Evolutionary conservation across 2,329 filamentous ascomycete species (phyloP).

Genomic region (Onygenales sp.): DNA sequence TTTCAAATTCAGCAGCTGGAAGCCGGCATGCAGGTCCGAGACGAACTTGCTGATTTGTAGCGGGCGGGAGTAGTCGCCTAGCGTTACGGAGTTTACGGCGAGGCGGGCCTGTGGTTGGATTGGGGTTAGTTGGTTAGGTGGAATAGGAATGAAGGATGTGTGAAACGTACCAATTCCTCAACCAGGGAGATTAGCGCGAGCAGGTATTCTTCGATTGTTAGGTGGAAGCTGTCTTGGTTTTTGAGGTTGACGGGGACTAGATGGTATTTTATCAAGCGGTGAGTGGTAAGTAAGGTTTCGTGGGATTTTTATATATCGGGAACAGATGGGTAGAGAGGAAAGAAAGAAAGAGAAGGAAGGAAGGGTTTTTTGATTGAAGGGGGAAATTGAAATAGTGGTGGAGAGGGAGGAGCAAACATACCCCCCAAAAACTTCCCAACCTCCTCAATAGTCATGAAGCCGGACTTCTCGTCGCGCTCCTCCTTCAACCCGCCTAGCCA

Average conservation of each 20-base stretch:
- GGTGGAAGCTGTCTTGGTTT: conserved; percentile 79
- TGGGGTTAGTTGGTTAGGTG: background rate
- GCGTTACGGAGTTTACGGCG: conserved; percentile 86
- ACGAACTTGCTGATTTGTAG: conserved; percentile 83
- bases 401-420: conserved; percentile 27
- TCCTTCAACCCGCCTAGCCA: conserved; percentile 70
- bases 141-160: background rate
- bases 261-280: conserved; percentile 1
- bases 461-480: conserved; percentile 43
- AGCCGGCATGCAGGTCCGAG: conserved; percentile 90
- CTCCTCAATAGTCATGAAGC: conserved; percentile 81
- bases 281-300: background rate
- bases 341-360: no score
- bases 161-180: conserved; percentile 61
- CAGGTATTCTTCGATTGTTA: conserved; percentile 96
- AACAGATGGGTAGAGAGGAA: background rate
- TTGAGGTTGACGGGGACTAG: conserved; percentile 85
- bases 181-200: conserved; percentile 77
- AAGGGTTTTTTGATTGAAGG: no score
- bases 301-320: background rate
- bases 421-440: conserved; percentile 68
- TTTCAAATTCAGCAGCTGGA: conserved; percentile 95
- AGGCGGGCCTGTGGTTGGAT: conserved; percentile 53
- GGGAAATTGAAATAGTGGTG: no score
- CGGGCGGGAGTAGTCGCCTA: conserved; percentile 78